A percentile compares a stretch with the other conserved stretches of the same genome.
These are phyloP conservation scores for Clitoria ternatea DNA, from an alignment of 306 rosid species.

Conservation along the genomic window DNA sequence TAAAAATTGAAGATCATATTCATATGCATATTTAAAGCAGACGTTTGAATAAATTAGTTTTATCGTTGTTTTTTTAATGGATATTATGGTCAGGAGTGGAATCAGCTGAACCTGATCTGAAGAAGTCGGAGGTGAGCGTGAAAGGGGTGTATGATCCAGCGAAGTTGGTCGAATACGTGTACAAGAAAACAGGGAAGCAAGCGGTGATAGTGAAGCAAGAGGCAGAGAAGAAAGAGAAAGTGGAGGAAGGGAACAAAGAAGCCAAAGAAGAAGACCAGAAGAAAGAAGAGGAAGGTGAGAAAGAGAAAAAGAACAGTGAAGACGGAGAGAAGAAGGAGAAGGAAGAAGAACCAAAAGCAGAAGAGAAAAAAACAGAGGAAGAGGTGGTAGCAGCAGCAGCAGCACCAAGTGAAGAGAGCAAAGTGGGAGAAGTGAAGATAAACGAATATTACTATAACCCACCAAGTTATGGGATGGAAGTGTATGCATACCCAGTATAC, in stretches of 20 bases:
- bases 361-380: background rate
- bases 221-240: constrained; percentile 38
- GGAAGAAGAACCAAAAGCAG: constrained; percentile 1
- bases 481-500: constrained; percentile 26
- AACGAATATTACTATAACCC: constrained; percentile 45
- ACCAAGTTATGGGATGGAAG: constrained; percentile 39
- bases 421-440: constrained; percentile 42
- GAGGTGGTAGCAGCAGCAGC: background rate
- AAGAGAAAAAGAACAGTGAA: constrained; percentile 30
- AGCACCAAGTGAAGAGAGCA: constrained; percentile 30
- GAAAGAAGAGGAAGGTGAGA: constrained; percentile 33
- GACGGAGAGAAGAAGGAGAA: constrained; percentile 11
- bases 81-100: constrained; percentile 67
- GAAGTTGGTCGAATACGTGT: constrained; percentile 50
- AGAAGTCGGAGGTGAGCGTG: constrained; percentile 62
- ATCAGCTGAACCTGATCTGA: constrained; percentile 70
- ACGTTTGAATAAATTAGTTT: background rate
- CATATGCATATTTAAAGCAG: too few relatives aligned
- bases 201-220: constrained; percentile 64
- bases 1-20: too few relatives aligned
- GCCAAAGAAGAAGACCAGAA: constrained; percentile 25
- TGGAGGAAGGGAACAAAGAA: constrained; percentile 25
- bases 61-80: background rate
- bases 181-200: constrained; percentile 63
- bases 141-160: constrained; percentile 69